Percentiles rank a stretch among this genome's conserved stretches.
phyloP scores from a whole-genome alignment of 2,329 filamentous ascomycete genomes.

The Colletotrichum lentis region DNA sequence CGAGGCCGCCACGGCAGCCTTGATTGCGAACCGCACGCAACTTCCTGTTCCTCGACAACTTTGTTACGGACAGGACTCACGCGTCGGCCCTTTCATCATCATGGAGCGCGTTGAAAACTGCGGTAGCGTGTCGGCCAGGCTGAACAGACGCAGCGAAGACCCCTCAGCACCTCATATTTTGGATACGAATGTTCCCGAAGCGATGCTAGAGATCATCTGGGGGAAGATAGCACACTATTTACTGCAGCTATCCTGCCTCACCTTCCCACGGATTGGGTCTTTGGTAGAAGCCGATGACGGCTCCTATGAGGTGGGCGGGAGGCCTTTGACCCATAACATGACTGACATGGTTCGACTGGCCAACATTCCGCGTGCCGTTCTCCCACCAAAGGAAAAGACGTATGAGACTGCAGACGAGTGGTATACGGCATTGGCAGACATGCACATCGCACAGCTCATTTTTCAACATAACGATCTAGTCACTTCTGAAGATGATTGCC shows the following conservation, averaged over 20 bases:
- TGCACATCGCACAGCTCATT: constrained; percentile 48
- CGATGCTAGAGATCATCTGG: constrained; percentile 47
- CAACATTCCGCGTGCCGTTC: constrained; percentile 41
- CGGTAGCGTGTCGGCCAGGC: constrained; percentile 40
- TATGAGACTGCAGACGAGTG: constrained; percentile 47
- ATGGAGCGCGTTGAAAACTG: constrained; percentile 42
- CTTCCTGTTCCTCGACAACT: constrained; percentile 29
- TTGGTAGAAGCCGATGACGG: constrained; percentile 43
- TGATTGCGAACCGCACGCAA: constrained; percentile 14
- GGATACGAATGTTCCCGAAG: constrained; percentile 41
- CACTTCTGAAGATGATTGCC: constrained; percentile 45
- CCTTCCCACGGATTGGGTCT: constrained; percentile 51
- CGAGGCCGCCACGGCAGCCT: constrained; percentile 34
- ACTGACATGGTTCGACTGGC: constrained; percentile 47
- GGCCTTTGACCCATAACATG: constrained; percentile 55
- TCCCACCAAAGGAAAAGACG: constrained; percentile 40
- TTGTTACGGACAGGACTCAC: constrained; percentile 39
- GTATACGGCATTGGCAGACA: constrained; percentile 48
- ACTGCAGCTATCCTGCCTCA: constrained; percentile 48
- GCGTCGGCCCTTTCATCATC: constrained; percentile 44
- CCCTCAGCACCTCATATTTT: not conserved
- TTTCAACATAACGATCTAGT: constrained; percentile 51
- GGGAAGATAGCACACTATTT: constrained; percentile 50
- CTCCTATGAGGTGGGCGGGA: constrained; percentile 40
- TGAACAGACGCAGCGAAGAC: not conserved